Evolutionary conservation across 1,139 yeast genomes (phyloP).

Genomic region (Hyphopichia wangnamkhiaoensis): DNA sequence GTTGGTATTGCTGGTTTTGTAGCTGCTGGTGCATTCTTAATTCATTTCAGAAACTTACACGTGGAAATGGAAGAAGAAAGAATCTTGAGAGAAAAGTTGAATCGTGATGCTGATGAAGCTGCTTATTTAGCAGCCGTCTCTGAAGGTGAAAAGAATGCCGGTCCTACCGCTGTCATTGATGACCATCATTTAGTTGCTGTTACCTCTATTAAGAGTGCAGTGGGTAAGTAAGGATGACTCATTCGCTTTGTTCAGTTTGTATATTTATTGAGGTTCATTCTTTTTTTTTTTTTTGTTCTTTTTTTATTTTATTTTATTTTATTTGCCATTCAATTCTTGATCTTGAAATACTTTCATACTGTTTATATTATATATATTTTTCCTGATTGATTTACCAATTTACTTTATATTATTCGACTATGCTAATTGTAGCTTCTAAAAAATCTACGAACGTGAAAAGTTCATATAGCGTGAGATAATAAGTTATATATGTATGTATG

Average conservation of each 20-base stretch:
- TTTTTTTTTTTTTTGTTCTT: too few relatives aligned
- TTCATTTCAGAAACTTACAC: conserved; percentile 55
- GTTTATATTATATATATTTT: too few relatives aligned
- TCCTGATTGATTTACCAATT: too few relatives aligned
- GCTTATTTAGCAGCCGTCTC: neutral
- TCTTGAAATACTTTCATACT: too few relatives aligned
- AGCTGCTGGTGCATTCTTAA: conserved; percentile 42
- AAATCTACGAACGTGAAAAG: too few relatives aligned
- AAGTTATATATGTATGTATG: too few relatives aligned
- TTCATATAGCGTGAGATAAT: too few relatives aligned
- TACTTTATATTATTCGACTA: too few relatives aligned
- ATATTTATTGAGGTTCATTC: conserved; percentile 1
- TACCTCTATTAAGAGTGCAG: conserved; percentile 22
- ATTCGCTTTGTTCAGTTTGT: conserved; percentile 1
- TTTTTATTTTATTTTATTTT: too few relatives aligned
- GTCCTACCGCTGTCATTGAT: conserved; percentile 8
- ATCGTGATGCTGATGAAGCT: conserved; percentile 13
- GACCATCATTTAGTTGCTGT: conserved; percentile 19
- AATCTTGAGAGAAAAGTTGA: conserved; percentile 22
- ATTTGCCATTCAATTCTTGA: too few relatives aligned
- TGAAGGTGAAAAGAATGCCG: conserved; percentile 5
- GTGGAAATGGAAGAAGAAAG: conserved; percentile 50
- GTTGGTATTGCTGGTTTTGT: conserved; percentile 48
- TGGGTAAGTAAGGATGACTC: conserved; percentile 19
- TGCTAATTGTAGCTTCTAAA: too few relatives aligned